phyloP scores from a whole-genome alignment of 768 basidiomycete genomes.

The Tephrocybe sp. region DNA sequence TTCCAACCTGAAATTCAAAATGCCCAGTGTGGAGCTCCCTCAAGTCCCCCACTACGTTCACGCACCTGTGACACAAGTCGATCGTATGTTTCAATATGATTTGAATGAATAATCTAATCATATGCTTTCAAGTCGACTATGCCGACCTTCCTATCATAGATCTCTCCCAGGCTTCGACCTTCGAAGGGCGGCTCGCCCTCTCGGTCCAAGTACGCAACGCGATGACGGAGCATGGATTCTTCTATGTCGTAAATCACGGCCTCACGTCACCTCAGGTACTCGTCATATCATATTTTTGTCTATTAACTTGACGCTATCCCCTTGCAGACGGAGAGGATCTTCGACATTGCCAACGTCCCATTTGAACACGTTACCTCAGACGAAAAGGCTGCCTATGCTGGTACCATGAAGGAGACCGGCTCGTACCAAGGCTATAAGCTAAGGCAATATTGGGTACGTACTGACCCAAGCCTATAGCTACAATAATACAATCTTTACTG shows the following conservation, averaged over 20 bases:
- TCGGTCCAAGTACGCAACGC: constrained; percentile 44
- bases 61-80: constrained; percentile 32
- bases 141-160: constrained; percentile 57
- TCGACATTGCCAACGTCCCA: constrained; percentile 47
- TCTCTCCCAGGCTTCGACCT: constrained; percentile 37
- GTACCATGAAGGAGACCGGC: constrained; percentile 40
- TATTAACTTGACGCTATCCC: background rate
- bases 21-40: constrained; percentile 31
- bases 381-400: constrained; percentile 41
- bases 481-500: constrained; percentile 56
- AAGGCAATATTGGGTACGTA: constrained; percentile 48
- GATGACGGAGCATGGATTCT: constrained; percentile 44
- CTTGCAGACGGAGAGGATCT: constrained; percentile 40
- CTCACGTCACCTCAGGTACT: constrained; percentile 40
- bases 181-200: constrained; percentile 36
- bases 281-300: background rate
- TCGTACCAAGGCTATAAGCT: constrained; percentile 56
- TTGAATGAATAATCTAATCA: background rate
- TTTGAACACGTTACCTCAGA: constrained; percentile 39
- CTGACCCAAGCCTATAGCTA: background rate
- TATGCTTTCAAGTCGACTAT: constrained; percentile 26
- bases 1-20: too few species aligned
- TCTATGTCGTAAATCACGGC: constrained; percentile 51
- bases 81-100: constrained; percentile 25
- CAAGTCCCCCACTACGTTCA: constrained; percentile 32